A percentile compares a stretch with the other conserved stretches of the same genome.
phyloP scores from a whole-genome alignment of 495 filamentous ascomycete genomes.

The Aspergillus taichungensis region DNA sequence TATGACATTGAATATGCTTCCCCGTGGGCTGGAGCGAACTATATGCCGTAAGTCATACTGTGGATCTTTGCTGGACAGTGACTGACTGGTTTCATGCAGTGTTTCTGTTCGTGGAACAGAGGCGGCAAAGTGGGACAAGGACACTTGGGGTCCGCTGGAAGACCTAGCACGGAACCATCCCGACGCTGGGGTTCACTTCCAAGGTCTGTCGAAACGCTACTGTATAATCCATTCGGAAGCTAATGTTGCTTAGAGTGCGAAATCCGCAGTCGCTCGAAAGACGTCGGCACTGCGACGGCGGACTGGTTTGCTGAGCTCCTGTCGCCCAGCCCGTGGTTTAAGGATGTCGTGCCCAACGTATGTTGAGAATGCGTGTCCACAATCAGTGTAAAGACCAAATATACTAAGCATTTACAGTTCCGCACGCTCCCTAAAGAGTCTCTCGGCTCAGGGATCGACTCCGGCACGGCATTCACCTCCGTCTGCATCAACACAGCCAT shows the following conservation, averaged over 20 bases:
- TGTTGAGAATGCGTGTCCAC: neutral
- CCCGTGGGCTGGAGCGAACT: conserved; percentile 88
- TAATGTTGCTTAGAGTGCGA: neutral
- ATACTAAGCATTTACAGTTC: conserved; percentile 26
- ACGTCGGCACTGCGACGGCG: conserved; percentile 31
- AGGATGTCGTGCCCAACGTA: conserved; percentile 57
- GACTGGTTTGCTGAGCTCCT: conserved; percentile 51
- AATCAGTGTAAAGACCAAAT: neutral
- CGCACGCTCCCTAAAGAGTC: conserved; percentile 36
- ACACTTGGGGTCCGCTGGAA: conserved; percentile 51
- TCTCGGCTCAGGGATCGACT: conserved; percentile 52
- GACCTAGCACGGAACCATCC: conserved; percentile 55
- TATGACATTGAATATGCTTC: conserved; percentile 89
- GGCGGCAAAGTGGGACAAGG: conserved; percentile 41
- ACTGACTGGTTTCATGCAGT: neutral
- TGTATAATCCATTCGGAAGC: neutral
- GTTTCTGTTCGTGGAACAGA: neutral
- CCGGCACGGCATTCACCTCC: conserved; percentile 67
- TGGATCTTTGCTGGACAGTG: neutral
- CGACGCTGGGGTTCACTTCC: conserved; percentile 78
- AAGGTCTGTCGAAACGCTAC: conserved; percentile 40
- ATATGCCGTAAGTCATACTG: conserved; percentile 50
- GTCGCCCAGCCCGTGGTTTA: conserved; percentile 63
- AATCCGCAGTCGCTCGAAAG: conserved; percentile 47
- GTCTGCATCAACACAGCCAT: conserved; percentile 87